Conservation (phyloP, 176 grass and related monocot species). For the Elaeis guineensis region DNA sequence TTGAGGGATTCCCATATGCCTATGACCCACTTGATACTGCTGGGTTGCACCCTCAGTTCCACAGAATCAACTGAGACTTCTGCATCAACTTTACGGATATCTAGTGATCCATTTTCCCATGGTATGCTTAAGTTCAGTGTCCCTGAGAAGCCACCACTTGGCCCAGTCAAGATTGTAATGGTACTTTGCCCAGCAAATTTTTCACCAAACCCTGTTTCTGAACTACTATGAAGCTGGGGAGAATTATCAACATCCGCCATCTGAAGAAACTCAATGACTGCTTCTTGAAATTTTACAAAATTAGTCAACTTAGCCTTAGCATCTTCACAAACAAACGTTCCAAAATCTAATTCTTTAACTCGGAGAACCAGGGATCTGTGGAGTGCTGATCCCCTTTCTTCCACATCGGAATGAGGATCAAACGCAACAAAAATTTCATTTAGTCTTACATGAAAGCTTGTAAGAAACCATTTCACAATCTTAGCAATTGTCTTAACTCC, state of each 20-base stretch:
- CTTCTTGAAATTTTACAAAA: constrained; percentile 76
- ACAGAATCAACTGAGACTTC: constrained; percentile 65
- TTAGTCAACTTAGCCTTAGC: constrained; percentile 61
- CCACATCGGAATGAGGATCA: constrained; percentile 48
- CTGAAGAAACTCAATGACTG: constrained; percentile 79
- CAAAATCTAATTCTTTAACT: constrained; percentile 82
- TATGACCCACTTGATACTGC: constrained; percentile 63
- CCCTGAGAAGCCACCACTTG: constrained; percentile 79
- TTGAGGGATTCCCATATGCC: constrained; percentile 46
- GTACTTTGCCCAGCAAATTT: constrained; percentile 38
- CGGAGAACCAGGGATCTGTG: constrained; percentile 70
- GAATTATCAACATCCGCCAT: constrained; percentile 51
- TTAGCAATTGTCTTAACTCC: constrained; percentile 92
- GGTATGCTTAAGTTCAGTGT: constrained; percentile 86
- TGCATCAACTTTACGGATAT: constrained; percentile 74
- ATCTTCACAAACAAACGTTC: constrained; percentile 52
- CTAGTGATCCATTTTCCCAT: constrained; percentile 79
- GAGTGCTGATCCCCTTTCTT: constrained; percentile 30
- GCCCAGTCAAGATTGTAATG: constrained; percentile 62
- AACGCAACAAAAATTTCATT: constrained; percentile 77
- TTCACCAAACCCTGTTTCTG: constrained; percentile 27
- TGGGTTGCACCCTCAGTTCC: constrained; percentile 67
- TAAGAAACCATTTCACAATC: constrained; percentile 83
- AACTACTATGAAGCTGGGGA: constrained; percentile 30
- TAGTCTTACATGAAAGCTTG: constrained; percentile 78